These are phyloP conservation scores for Lepidopterella palustris DNA, from an alignment of 495 filamentous ascomycete species.

Conservation along the genomic window DNA sequence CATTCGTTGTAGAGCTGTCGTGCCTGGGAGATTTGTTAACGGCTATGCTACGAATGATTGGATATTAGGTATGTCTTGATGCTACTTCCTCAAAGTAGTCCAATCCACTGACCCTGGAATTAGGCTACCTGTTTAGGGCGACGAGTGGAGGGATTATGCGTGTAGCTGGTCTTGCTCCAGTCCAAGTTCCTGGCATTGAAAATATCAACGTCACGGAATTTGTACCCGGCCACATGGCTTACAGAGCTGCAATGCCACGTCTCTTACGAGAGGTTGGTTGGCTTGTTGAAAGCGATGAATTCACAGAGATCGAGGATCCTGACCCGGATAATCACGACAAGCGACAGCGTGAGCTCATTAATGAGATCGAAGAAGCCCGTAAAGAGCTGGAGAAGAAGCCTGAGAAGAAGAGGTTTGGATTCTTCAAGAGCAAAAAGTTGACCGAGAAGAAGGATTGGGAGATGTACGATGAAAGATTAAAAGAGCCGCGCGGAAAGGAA, in stretches of 20 bases:
- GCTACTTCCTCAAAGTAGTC: neutral
- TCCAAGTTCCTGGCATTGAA: constrained; percentile 79
- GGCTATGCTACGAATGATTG: constrained; percentile 93
- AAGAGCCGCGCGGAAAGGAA: constrained; percentile 36
- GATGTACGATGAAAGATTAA: constrained; percentile 64
- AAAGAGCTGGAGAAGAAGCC: constrained; percentile 71
- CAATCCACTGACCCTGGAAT: neutral
- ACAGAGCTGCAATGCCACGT: constrained; percentile 83
- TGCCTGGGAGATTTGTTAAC: constrained; percentile 88
- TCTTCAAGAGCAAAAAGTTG: constrained; percentile 73
- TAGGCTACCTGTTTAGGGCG: constrained; percentile 86
- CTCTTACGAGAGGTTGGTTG: constrained; percentile 81
- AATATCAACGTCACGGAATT: constrained; percentile 82
- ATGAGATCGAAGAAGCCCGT: constrained; percentile 90
- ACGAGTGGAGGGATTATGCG: constrained; percentile 88
- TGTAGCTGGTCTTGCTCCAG: constrained; percentile 78
- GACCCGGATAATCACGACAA: constrained; percentile 89
- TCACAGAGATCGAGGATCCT: constrained; percentile 94
- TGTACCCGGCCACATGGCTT: constrained; percentile 94
- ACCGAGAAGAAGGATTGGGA: constrained; percentile 89
- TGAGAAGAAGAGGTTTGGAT: constrained; percentile 66
- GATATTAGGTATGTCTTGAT: constrained; percentile 60
- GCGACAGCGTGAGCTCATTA: constrained; percentile 87
- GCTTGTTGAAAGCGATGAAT: constrained; percentile 86
- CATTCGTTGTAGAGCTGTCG: constrained; percentile 67